Conservation (phyloP, 1,284 basidiomycete genomes). For the Lentinus polychrous region DNA sequence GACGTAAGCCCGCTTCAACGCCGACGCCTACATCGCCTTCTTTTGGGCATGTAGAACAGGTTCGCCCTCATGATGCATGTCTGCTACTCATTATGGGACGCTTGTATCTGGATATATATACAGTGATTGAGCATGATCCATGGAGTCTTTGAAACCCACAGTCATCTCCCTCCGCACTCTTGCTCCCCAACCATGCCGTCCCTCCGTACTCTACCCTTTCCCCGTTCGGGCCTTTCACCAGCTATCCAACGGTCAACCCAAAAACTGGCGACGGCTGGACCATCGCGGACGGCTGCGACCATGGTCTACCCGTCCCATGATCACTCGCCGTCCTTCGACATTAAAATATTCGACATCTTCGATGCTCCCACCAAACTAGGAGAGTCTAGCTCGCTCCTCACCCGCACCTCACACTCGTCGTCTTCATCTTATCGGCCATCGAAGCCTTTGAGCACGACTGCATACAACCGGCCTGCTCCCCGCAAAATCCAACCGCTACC, state of each 20-base stretch:
- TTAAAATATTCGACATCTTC: constrained; percentile 25
- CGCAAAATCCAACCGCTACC: constrained; percentile 17
- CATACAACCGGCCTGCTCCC: neutral
- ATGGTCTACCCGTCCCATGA: constrained; percentile 5
- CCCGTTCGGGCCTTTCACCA: neutral
- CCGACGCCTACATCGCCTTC: constrained; percentile 10
- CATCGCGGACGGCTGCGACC: constrained; percentile 7
- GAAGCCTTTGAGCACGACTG: neutral
- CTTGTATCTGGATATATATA: neutral
- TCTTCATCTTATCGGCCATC: neutral
- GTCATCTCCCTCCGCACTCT: neutral
- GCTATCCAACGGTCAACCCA: neutral
- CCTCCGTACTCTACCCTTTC: neutral
- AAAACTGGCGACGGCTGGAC: neutral
- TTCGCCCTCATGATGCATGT: neutral
- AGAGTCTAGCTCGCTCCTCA: constrained; percentile 20
- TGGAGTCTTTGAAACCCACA: neutral
- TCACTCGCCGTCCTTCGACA: constrained; percentile 11
- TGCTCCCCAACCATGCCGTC: neutral
- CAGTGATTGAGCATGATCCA: neutral
- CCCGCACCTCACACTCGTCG: neutral
- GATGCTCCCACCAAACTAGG: constrained; percentile 23
- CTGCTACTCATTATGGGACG: neutral
- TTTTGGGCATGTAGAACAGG: neutral
- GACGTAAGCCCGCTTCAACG: constrained; percentile 15